These are phyloP conservation scores for Dissophora globulifera DNA, from an alignment of 192 early-diverging fungal species.

Conservation along the genomic window DNA sequence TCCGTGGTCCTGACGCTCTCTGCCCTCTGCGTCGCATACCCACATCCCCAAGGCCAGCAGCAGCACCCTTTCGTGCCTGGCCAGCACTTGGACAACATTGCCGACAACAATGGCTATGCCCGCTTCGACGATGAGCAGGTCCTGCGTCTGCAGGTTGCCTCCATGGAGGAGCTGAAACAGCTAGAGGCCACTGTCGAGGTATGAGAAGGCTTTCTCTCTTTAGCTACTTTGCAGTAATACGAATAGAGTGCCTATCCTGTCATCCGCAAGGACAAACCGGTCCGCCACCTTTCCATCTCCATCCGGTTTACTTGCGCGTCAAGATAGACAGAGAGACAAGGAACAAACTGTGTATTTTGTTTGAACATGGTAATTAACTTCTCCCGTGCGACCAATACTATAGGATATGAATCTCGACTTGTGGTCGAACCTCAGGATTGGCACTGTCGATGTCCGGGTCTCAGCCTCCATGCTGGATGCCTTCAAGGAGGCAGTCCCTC, in stretches of 20 bases:
- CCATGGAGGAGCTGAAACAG: slow-evolving; percentile 33
- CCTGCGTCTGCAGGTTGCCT: slow-evolving; percentile 37
- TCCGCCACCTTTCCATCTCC: neutral
- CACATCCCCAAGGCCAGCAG: slow-evolving; percentile 14
- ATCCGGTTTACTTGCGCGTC: neutral
- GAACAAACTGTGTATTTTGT: too few relatives aligned
- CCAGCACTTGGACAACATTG: neutral
- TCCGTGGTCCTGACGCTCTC: slow-evolving; percentile 20
- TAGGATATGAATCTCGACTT: slow-evolving; percentile 47
- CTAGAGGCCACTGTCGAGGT: slow-evolving; percentile 44
- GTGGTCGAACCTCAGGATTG: slow-evolving; percentile 52
- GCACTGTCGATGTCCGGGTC: slow-evolving; percentile 47
- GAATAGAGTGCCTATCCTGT: too few relatives aligned
- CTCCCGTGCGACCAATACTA: too few relatives aligned
- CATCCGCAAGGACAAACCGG: too few relatives aligned
- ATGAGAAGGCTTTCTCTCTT: too few relatives aligned
- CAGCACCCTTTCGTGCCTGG: slow-evolving; percentile 14
- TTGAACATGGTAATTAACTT: too few relatives aligned
- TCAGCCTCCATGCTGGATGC: slow-evolving; percentile 20
- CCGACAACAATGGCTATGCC: slow-evolving; percentile 18
- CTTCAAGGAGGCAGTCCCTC: slow-evolving; percentile 20
- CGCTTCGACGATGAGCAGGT: slow-evolving; percentile 47
- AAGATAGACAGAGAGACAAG: too few relatives aligned
- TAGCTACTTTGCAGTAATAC: too few relatives aligned
- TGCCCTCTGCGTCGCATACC: slow-evolving; percentile 13